These are phyloP conservation scores for Boeremia exigua DNA, from an alignment of 2,329 filamentous ascomycete species.

Conservation along the genomic window DNA sequence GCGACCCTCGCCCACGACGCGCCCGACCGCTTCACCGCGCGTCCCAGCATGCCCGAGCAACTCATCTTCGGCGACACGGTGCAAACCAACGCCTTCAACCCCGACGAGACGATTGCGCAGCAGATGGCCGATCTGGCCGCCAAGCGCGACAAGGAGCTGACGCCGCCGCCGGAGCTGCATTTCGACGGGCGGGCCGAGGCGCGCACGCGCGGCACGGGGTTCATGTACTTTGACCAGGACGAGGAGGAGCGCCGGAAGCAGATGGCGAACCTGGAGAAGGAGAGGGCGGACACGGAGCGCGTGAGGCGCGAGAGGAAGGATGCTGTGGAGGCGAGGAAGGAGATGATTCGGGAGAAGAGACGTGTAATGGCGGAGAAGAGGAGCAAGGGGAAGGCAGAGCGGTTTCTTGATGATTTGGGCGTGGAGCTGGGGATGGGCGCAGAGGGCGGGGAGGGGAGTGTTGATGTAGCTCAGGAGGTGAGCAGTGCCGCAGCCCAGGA, in stretches of 20 bases:
- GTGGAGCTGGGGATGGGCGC: not conserved
- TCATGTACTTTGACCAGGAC: constrained; percentile 86
- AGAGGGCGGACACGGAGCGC: not conserved
- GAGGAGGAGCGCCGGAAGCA: constrained; percentile 54
- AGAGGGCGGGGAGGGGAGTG: not conserved
- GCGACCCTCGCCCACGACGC: constrained; percentile 58
- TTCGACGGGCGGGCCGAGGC: constrained; percentile 88
- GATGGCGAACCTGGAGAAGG: not conserved
- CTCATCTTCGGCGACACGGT: constrained; percentile 87
- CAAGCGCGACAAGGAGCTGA: constrained; percentile 78
- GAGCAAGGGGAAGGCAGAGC: constrained; percentile 1
- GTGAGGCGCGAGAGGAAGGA: not conserved
- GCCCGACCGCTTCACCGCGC: constrained; percentile 71
- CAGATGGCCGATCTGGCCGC: constrained; percentile 80
- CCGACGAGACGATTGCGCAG: constrained; percentile 66
- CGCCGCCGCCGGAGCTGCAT: constrained; percentile 79
- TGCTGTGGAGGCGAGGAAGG: not conserved
- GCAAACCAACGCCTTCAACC: constrained; percentile 82
- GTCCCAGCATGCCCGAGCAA: constrained; percentile 69
- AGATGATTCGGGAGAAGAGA: constrained; percentile 1
- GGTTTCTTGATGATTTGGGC: not conserved
- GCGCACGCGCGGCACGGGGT: constrained; percentile 85
- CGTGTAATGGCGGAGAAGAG: not conserved
- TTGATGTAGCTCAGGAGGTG: too few species aligned
- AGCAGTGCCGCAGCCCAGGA: not conserved